These are phyloP conservation scores for Fusarium subglutinans DNA, from an alignment of 2,329 filamentous ascomycete genomes.

Conservation along the genomic window DNA sequence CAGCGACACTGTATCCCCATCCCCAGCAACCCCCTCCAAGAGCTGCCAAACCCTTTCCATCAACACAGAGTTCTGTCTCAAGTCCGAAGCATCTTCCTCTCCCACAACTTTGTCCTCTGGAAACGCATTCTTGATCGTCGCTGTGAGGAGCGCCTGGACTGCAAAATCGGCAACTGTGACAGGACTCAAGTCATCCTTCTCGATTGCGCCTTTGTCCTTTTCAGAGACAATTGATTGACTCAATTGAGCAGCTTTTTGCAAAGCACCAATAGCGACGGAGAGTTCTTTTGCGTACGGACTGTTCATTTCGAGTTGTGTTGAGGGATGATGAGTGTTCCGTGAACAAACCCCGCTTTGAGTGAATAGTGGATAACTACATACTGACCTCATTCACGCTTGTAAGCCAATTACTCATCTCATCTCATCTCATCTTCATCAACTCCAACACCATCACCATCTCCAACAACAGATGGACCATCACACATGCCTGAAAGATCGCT, in stretches of 20 bases:
- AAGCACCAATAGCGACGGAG: constrained; percentile 52
- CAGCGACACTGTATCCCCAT: constrained; percentile 38
- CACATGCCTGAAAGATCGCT: constrained; percentile 37
- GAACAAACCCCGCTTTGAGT: constrained; percentile 36
- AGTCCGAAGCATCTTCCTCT: constrained; percentile 62
- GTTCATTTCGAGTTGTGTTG: constrained; percentile 49
- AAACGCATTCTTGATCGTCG: constrained; percentile 60
- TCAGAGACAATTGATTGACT: constrained; percentile 59
- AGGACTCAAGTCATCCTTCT: constrained; percentile 65
- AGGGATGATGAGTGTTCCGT: neutral
- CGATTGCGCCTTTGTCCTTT: constrained; percentile 59
- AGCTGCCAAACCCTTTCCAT: constrained; percentile 59
- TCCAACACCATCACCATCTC: neutral
- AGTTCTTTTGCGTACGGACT: constrained; percentile 56
- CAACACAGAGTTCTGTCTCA: constrained; percentile 55
- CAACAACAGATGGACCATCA: constrained; percentile 21
- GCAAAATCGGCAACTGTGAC: constrained; percentile 70
- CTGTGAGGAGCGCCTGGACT: constrained; percentile 64
- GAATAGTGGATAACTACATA: constrained; percentile 43
- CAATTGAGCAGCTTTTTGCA: constrained; percentile 58
- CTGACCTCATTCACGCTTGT: constrained; percentile 9
- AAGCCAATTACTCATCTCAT: neutral
- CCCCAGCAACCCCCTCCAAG: constrained; percentile 46
- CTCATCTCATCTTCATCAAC: neutral
- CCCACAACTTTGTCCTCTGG: constrained; percentile 63